phyloP scores from a whole-genome alignment of 2,329 filamentous ascomycete species.

The Zymoseptoria tritici region DNA sequence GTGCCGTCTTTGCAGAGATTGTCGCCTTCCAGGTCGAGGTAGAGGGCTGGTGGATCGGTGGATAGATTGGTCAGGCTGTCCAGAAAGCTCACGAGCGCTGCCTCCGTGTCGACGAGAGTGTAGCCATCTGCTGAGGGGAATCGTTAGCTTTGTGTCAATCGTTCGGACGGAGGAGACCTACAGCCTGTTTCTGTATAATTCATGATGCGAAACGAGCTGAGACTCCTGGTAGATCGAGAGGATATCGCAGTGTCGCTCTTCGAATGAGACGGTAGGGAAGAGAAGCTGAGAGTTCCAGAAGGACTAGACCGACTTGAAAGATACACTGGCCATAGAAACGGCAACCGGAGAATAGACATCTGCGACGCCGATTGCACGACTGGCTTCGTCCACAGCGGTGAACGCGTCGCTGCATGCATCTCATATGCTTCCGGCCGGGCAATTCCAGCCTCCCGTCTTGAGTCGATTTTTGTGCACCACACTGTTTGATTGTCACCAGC shows the following conservation, averaged over 20 bases:
- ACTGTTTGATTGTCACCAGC: background rate
- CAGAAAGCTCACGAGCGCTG: background rate
- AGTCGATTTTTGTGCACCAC: too few species aligned
- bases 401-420: background rate
- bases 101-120: background rate
- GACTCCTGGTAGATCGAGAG: background rate
- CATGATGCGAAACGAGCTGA: background rate
- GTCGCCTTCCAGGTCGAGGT: constrained; percentile 44
- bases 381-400: background rate
- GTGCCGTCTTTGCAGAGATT: constrained; percentile 37
- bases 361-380: background rate
- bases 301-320: background rate
- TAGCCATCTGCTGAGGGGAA: background rate
- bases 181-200: background rate
- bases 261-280: background rate
- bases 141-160: background rate
- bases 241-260: background rate
- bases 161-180: background rate
- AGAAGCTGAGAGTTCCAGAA: background rate
- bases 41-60: constrained; percentile 27
- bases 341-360: background rate
- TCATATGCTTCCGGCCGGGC: background rate
- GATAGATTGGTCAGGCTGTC: background rate
- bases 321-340: background rate
- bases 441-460: background rate